Base-by-base conservation (phyloP, 2,329 filamentous ascomycete species). In the Berkeleyomyces rouxiae region DNA sequence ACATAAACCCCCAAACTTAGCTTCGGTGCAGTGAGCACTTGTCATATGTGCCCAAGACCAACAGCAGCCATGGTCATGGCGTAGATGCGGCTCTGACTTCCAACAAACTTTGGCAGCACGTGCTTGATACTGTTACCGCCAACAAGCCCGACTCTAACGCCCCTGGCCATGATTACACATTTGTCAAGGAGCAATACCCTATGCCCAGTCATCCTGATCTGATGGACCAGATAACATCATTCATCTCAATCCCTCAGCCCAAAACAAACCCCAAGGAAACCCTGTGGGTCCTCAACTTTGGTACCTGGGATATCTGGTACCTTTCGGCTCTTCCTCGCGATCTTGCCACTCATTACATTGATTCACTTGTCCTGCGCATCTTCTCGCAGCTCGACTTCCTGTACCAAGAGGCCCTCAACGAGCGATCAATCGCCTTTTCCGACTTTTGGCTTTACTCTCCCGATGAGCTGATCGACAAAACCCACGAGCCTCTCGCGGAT, bases 291-390 rank as follows among this genome's bases (percentile, higher is more conserved):
- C 78, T 82, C 61, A 76, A 72, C 7, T 75, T 80, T 61, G 79
- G 79, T n/a, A 75, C 75, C 39, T 81, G 79, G 78, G 79, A 82
- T 63, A 69, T 80, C 59, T 82, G 78, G 78, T 75, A 76, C 9
- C 69, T 81, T 16, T 74, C 79, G 0, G 72, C 77, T 2, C 67
- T 80, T 16, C 78, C 79, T 0, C 70, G 73, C 7, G 67, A 70
- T 7, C 66, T 71, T 0, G 74, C 75, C 7, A 72, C 74, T 40
- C 66, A 69, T 1, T 63, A 74, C 1, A 64, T 80, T 7, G 73
- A 73, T 44, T 66, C 68, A 3, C 70, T 76, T 39, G 68, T 74
- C 3, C 66, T 68, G 9, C 70, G 74, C 10, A 67, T 81, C 0
- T 77, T 81, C 62, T 67, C 71, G 0, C 74, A 78, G 65, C 70